Evolutionary conservation across 352 stramenopile species (phyloP).

Genomic region (Peronospora belbahrii): DNA sequence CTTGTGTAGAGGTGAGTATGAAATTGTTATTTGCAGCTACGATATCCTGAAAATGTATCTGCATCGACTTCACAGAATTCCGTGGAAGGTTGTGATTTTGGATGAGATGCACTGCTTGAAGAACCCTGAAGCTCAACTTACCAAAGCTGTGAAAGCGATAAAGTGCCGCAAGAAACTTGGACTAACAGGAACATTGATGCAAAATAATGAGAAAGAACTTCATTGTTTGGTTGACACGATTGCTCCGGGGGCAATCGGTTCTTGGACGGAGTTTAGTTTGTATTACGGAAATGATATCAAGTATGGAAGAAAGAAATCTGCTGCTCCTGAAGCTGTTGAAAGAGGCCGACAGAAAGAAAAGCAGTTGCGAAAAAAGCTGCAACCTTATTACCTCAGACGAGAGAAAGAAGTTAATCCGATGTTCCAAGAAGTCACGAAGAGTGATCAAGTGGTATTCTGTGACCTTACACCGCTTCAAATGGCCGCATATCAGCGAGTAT

Average conservation of each 20-base stretch:
- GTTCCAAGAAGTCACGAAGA: slow-evolving; percentile 67
- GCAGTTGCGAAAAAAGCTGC: slow-evolving; percentile 44
- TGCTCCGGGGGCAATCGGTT: slow-evolving; percentile 50
- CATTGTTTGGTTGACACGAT: slow-evolving; percentile 75
- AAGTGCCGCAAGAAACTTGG: slow-evolving; percentile 64
- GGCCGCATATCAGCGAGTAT: slow-evolving; percentile 56
- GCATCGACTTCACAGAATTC: slow-evolving; percentile 70
- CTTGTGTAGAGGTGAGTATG: slow-evolving; percentile 52
- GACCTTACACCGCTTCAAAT: slow-evolving; percentile 67
- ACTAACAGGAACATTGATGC: slow-evolving; percentile 85
- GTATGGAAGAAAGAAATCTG: slow-evolving; percentile 74
- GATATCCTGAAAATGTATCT: slow-evolving; percentile 86
- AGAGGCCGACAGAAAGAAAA: slow-evolving; percentile 64
- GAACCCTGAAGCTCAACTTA: slow-evolving; percentile 93
- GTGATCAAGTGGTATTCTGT: slow-evolving; percentile 75
- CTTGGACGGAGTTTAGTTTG: slow-evolving; percentile 57
- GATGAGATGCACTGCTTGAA: slow-evolving; percentile 99
- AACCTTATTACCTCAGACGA: slow-evolving; percentile 59
- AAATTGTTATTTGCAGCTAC: slow-evolving; percentile 80
- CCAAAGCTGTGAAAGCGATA: slow-evolving; percentile 59
- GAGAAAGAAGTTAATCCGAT: slow-evolving; percentile 68
- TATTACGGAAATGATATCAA: slow-evolving; percentile 83
- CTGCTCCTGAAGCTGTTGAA: slow-evolving; percentile 45
- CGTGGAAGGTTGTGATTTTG: slow-evolving; percentile 93
- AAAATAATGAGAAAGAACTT: slow-evolving; percentile 83